Base-by-base conservation (phyloP, 345 rosid species). In the Syzygium oleosum region DNA sequence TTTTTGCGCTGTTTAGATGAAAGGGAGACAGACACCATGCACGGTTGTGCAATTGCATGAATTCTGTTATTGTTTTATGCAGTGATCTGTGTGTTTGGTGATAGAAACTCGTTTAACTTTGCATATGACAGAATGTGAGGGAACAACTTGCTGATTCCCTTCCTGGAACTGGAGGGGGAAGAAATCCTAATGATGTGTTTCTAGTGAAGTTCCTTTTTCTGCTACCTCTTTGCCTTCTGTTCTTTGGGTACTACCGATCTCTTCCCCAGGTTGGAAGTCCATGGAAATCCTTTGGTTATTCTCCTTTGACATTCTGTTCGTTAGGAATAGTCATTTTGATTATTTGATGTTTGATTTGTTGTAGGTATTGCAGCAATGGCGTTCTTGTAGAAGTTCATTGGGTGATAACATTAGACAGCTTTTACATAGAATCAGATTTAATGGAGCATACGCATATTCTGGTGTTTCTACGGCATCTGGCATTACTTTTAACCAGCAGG, bases 161-260 rank as follows among this genome's bases (percentile, higher is more conserved):
- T 91, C 98, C 99, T 89, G 99, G 98, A 89, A 97, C 98, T 85
- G 93, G 93, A 92, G 96, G 95, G 92, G 99, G 99, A 73, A 91
- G 91, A 89, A 96, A 93, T 92, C 99, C 96, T 29, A 91, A 91
- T 5, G 95, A 94, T 90, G 94, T 93, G 84, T 88, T 95, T 68
- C 38, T 94, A 1, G 96, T 95, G 91, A 97, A 93, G 87, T 85
- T 94, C 86, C 98, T 97, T 63, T 93, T 94, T 92, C 87, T 96
- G 86, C 89, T 95, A 31, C 98, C 99, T 4, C 88, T 95, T 25
- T 94, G 93, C 91, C 92, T 91, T 87, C 85, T 91, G n/a, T 87
- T 96, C 43, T 90, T 96, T 83, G 90, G 90, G 86, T 93, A 87
- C 91, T 90, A 92, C 79, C 95, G 86, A 41, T 90, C 94, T 73